phyloP scores from a whole-genome alignment of 2,329 filamentous ascomycete genomes.

The Claviceps pazoutovae region DNA sequence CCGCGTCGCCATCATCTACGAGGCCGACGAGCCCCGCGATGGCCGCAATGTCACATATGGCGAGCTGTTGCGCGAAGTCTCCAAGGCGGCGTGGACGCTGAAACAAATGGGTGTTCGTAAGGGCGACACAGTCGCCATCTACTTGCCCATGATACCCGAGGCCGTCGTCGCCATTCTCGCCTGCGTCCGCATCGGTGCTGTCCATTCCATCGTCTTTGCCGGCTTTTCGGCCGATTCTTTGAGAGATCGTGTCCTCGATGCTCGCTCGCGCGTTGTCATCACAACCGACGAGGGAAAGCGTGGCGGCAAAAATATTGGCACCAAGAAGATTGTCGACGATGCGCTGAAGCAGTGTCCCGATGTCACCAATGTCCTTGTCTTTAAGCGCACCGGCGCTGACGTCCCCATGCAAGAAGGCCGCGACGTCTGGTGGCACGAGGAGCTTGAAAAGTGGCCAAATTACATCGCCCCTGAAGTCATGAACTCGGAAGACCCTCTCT shows the following conservation, averaged over 20 bases:
- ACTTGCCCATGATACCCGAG: slow-evolving; percentile 98
- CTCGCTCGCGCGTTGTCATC: slow-evolving; percentile 82
- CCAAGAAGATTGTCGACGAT: slow-evolving; percentile 98
- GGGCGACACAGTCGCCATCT: slow-evolving; percentile 93
- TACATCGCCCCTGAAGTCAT: slow-evolving; percentile 84
- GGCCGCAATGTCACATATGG: slow-evolving; percentile 85
- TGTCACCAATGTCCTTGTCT: slow-evolving; percentile 75
- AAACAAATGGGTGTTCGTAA: slow-evolving; percentile 95
- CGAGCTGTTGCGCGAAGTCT: slow-evolving; percentile 87
- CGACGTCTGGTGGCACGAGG: slow-evolving; percentile 97
- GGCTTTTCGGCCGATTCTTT: slow-evolving; percentile 95
- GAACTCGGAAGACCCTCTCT: slow-evolving; percentile 89
- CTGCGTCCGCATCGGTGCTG: slow-evolving; percentile 79
- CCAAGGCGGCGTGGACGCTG: slow-evolving; percentile 70
- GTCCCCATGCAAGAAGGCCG: slow-evolving; percentile 81
- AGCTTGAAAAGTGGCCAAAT: slow-evolving; percentile 88
- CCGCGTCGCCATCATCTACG: slow-evolving; percentile 94
- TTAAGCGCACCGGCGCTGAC: slow-evolving; percentile 86
- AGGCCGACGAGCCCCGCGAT: slow-evolving; percentile 80
- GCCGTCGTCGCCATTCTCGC: slow-evolving; percentile 84
- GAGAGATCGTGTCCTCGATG: slow-evolving; percentile 86
- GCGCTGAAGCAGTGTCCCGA: slow-evolving; percentile 91
- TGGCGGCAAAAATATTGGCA: slow-evolving; percentile 91
- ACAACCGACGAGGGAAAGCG: slow-evolving; percentile 96
- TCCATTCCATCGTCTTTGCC: slow-evolving; percentile 96